Evolutionary conservation across 345 rosid genomes (phyloP), one percentile per base, ranked within the genome.

Genomic region (Syzygium aqueum): DNA sequence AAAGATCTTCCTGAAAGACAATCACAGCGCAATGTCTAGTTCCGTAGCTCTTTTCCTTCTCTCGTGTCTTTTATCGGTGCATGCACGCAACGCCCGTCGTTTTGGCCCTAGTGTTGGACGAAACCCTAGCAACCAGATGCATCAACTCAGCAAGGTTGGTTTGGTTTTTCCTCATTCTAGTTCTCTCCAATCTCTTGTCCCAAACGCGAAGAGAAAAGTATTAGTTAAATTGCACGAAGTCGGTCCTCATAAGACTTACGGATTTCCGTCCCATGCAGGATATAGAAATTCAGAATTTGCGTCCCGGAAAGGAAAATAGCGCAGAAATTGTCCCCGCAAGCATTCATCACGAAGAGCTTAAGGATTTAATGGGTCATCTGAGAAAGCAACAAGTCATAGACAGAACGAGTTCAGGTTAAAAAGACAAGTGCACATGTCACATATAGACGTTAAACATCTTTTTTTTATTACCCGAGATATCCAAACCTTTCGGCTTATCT

Each of bases 21-120:
- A 56, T 30, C 46, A 28, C 77, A 27, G 51, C 25, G 61, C 52
- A 84, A 89, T 90, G 92, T 88, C 93, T 88, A 86, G 57, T 53
- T n/a, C 56, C 21, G 27, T 56, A 84, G 27, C 57, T 7, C 65
- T 84, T 85, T 84, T 89, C 49, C 33, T 87, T 43, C 84, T 86
- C 23, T 57, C 91, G 84, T 54, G 91, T 22, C 89, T 87, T 40
- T 33, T 94, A 86, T 90, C 89, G n/a, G 7, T 84, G 91, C 93
- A 91, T 93, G 95, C 93, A 94, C 93, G 95, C 93, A 88, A 85
- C 63, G 93, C 91, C 87, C 91, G 93, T 59, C 86, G 46, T 88
- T 89, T 90, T 30, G 87, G 89, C 57, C 43, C 88, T 19, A 7
- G 19, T 85, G 86, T 51, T 33, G 49, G 82, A 73, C 49, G 27